Evolutionary conservation across 2,329 filamentous ascomycete genomes (phyloP).

Genomic region (Aspergillus costaricaensis): DNA sequence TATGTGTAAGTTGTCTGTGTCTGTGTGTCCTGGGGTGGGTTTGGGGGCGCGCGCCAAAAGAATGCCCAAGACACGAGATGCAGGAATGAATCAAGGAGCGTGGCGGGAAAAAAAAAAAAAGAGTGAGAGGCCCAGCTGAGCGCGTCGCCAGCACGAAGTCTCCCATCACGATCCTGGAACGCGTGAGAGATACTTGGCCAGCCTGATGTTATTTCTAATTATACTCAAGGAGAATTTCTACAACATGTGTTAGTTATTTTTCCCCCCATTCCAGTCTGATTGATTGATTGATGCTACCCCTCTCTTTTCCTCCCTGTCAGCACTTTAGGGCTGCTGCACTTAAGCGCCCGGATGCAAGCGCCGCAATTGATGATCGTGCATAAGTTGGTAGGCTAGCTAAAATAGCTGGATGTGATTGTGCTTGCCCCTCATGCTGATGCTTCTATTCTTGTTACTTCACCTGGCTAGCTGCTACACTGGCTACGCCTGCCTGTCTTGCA

Average conservation of each 20-base stretch:
- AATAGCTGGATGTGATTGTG: no score
- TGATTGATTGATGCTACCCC: background rate
- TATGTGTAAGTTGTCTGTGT: no score
- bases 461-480: no score
- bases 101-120: no score
- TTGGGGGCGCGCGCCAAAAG: background rate
- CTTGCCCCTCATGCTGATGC: background rate
- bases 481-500: no score
- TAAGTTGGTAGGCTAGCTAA: background rate
- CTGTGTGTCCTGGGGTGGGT: no score
- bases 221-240: no score
- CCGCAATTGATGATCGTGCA: background rate
- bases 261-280: background rate
- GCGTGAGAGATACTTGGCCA: background rate
- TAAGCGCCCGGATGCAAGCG: conserved; percentile 8
- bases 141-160: conserved; percentile 3
- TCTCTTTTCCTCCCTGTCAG: background rate
- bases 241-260: no score
- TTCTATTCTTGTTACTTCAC: conserved; percentile 2
- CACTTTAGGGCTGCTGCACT: conserved; percentile 5
- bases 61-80: conserved; percentile 9
- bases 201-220: no score
- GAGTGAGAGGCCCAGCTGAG: conserved; percentile 1
- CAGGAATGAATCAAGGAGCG: conserved; percentile 4
- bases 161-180: conserved; percentile 4